Base-by-base conservation (phyloP, 2,329 filamentous ascomycete species). In the Talaromyces sp. region DNA sequence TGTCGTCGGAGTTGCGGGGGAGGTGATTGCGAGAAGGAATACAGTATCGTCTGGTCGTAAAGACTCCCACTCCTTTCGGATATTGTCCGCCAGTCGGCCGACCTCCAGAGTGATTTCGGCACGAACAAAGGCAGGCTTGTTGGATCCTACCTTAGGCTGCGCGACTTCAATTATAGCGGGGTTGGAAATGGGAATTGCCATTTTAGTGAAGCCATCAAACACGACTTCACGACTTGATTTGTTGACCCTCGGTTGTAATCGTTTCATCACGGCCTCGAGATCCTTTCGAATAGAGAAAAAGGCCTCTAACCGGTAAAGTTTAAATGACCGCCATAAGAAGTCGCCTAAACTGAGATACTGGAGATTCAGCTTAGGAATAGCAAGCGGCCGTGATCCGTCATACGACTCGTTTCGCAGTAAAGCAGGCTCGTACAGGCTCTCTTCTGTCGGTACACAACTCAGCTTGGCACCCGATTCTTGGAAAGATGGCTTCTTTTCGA, bases 271-370 rank as follows among this genome's bases (percentile, higher is more conserved):
- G 55, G 91, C 86, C 72, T 96, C 92, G 63, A 99, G 87, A 72
- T 99, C 92, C 71, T 92, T 93, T 52, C 92, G 87, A 64, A 99
- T 93, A 64, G 92, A 91, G 74, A 96, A 98, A 73, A 98, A 97
- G 0, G 93, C 86, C 75, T 99, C 95, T 63, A 88, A 90, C 44
- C 93, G 87, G 73, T 96, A 95, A 8, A 99, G 81, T 14, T 96
- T 83, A 70, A 98, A 88, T 0, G 93, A 92, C 66, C 96, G 86
- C 92, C 93, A 99, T n/a, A 99, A 79, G 69, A 99, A 99, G 75
- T 99, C 95, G 2, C 92, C 92, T 58, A 96, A 86, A 2, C 93
- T 96, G 14, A 99, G 82, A 75, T 99, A 99, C 72, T 99, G 95
- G 31, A 99, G 80, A 69, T 97, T 99, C 52, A 98, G 79, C 74